These are phyloP conservation scores for Corynascus novoguineensis DNA, from an alignment of 495 filamentous ascomycete genomes.

Conservation along the genomic window DNA sequence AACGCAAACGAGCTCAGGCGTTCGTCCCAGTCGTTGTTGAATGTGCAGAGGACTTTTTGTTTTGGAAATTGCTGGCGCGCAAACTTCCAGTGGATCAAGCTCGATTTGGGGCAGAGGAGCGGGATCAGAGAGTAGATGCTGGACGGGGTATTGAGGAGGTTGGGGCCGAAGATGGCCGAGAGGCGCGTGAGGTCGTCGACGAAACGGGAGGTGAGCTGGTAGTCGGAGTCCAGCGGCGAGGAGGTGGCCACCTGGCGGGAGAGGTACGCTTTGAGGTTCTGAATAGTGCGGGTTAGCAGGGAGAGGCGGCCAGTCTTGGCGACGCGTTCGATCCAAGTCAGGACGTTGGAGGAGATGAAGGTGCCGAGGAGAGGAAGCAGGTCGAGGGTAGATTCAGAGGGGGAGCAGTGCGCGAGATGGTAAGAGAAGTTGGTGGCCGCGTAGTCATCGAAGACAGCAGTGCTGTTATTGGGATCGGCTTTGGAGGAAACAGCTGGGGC, in stretches of 20 bases:
- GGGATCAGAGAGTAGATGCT: slow-evolving; percentile 20
- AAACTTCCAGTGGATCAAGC: slow-evolving; percentile 19
- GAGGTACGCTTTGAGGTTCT: slow-evolving; percentile 20
- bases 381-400: slow-evolving; percentile 9
- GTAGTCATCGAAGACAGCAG: slow-evolving; percentile 16
- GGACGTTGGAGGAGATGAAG: slow-evolving; percentile 18
- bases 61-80: slow-evolving; percentile 11
- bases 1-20: slow-evolving; percentile 16
- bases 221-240: slow-evolving; percentile 17
- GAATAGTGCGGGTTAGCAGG: slow-evolving; percentile 15
- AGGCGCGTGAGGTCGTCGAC: slow-evolving; percentile 18
- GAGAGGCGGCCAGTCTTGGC: slow-evolving; percentile 16
- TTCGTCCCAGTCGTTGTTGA: slow-evolving; percentile 24
- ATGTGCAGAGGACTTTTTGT: slow-evolving; percentile 17
- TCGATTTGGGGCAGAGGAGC: slow-evolving; percentile 15
- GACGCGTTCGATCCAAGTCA: slow-evolving; percentile 21
- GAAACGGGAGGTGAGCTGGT: slow-evolving; percentile 8
- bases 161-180: slow-evolving; percentile 18
- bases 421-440: slow-evolving; percentile 19
- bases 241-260: slow-evolving; percentile 2
- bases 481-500: neutral
- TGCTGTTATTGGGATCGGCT: neutral
- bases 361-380: slow-evolving; percentile 13
- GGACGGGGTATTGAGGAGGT: slow-evolving; percentile 16
- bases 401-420: slow-evolving; percentile 20